Base-by-base conservation (phyloP, 768 basidiomycete genomes). In the Coprinopsis sp. region DNA sequence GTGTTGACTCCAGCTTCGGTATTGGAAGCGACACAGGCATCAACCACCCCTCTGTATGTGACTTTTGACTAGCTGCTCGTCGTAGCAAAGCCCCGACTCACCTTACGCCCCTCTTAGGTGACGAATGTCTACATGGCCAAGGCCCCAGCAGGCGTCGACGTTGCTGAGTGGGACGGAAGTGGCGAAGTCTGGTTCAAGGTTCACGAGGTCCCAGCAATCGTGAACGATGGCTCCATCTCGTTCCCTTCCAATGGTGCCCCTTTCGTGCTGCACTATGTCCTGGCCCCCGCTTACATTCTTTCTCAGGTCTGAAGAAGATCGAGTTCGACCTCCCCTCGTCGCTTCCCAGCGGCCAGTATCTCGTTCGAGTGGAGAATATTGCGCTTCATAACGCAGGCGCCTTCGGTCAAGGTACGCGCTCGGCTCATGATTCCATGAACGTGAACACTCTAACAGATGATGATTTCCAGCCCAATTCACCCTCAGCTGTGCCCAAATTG, bases 11-110 rank as follows among this genome's bases (percentile, higher is more conserved):
- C 6, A 61, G 56, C 30, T 59, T 77, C 40, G 73, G 74, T 19
- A 68, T 76, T 55, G 59, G 57, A 37, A 60, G 64, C 47, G 67
- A 74, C 51, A 60, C 61, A 13, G 65, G 64, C 30, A 72, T 76
- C 44, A 76, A 74, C 48, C 76, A 77, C 58, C 68, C 70, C n/a
- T 74, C 74, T 41, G 73, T 70, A 51, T 31, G 64, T 58, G n/a
- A n/a, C n/a, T n/a, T n/a, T n/a, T 16, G 21, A 19, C 18, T 49
- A n/a, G 21, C 18, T 14, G 21, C 1, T 29, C 13, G n/a, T 13
- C 27, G 21, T 28, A 27, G 23, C 3, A 4, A n/a, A 16, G 8
- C 8, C 14, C 13, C n/a, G n/a, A n/a, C n/a, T n/a, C n/a, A n/a
- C n/a, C 16, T 42, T 28, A 19, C 13, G 16, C 39, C 33, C 12